Percentiles rank a stretch among this genome's conserved stretches.
Conservation (phyloP, 2,329 filamentous ascomycete species). For the Diplodia scrobiculata region DNA sequence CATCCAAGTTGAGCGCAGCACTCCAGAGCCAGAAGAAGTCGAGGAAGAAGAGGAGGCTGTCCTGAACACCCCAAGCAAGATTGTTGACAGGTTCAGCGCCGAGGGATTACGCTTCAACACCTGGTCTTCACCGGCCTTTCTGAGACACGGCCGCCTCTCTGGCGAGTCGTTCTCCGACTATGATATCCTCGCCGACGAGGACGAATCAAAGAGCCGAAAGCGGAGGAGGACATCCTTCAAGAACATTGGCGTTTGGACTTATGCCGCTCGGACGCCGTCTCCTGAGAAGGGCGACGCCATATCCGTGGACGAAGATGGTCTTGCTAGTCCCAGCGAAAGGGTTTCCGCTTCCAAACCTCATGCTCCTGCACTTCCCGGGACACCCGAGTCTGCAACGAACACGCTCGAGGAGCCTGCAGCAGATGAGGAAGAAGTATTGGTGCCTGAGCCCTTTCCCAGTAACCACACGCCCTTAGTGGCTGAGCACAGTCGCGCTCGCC, state of each 20-base stretch:
- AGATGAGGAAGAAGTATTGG: slow-evolving; percentile 11
- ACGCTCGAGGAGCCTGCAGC: not conserved
- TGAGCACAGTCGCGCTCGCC: not conserved
- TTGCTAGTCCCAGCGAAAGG: slow-evolving; percentile 9
- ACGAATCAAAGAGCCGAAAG: slow-evolving; percentile 67
- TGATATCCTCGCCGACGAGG: slow-evolving; percentile 69
- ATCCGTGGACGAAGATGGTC: slow-evolving; percentile 6
- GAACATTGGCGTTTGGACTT: slow-evolving; percentile 71
- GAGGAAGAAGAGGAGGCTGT: slow-evolving; percentile 7
- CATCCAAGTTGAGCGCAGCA: slow-evolving; percentile 52
- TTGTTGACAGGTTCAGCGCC: slow-evolving; percentile 19
- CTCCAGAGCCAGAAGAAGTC: slow-evolving; percentile 7
- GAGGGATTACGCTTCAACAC: slow-evolving; percentile 47
- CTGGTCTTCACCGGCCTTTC: slow-evolving; percentile 77
- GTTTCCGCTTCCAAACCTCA: not conserved
- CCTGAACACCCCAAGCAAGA: slow-evolving; percentile 19
- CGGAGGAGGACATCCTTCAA: slow-evolving; percentile 70
- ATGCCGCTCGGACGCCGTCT: slow-evolving; percentile 70
- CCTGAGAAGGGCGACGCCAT: slow-evolving; percentile 58
- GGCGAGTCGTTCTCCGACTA: slow-evolving; percentile 67
- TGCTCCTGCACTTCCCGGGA: not conserved
- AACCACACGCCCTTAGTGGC: not conserved
- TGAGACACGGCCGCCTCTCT: slow-evolving; percentile 67
- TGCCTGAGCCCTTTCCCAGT: not conserved
- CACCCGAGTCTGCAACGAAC: slow-evolving; percentile 6